Base-by-base conservation (phyloP, 2,329 filamentous ascomycete genomes). In the Botryotinia convoluta region DNA sequence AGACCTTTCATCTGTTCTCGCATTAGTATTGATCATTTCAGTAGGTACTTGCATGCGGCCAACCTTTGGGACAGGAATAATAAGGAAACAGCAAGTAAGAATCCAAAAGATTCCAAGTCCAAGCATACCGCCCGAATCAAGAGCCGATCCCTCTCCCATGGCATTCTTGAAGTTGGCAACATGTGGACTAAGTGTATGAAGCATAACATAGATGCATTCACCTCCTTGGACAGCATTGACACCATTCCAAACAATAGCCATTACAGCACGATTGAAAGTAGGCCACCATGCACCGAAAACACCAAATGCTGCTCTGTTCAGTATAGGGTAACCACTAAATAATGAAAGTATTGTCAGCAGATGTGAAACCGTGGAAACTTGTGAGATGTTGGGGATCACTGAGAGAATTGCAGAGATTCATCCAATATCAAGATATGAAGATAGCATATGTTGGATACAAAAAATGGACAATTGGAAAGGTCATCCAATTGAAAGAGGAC, bases 271-370 rank as follows among this genome's bases (percentile, higher is more conserved):
- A 73, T 83, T 84, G 72, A 84, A 82, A 8, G 80, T 81, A 2
- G 84, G 84, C 84, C 84, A 86, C 77, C 82, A 81, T 0, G 83
- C 83, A 37, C 84, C 84, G 74, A 82, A 85, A 1, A 84, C 76
- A 9, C 84, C 84, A 75, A 85, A 86, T 0, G 82, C 80, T 1
- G 83, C 78, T 57, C 84, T 82, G 76, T 81, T 83, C 26, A 84
- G 73, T 10, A 85, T 82, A 10, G 84, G 83, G 74, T 81, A 86
- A 65, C 78, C 77, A 69, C 77, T 72, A 14, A 14, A n/a, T 57
- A 3, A 42, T 54, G 9, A 26, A 35, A 37, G 45, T 10, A 42
- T 57, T 22, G 35, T 29, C 35, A 57, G 35, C 35, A 16, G 6
- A 32, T 35, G 4, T 42, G 29, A 4, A n/a, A 22, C 20, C 20